phyloP scores from a whole-genome alignment of 108 stramenopile species.

The Stephanodiscus minutulus region DNA sequence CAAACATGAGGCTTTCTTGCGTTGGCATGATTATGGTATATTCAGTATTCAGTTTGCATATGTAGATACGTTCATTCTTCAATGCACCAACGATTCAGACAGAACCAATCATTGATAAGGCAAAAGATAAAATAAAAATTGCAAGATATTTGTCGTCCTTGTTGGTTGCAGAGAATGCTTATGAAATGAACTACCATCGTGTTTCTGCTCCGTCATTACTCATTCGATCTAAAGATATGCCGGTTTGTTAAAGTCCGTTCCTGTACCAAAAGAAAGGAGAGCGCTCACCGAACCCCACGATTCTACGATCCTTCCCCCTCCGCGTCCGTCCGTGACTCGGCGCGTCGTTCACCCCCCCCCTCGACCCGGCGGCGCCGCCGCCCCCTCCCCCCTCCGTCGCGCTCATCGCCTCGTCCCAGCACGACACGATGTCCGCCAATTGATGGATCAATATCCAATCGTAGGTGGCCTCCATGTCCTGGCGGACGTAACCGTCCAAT shows the following conservation, averaged over 20 bases:
- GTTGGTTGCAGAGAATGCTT: no score
- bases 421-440: slow-evolving; percentile 48
- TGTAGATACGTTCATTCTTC: no score
- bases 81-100: no score
- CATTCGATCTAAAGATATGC: no score
- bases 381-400: slow-evolving; percentile 27
- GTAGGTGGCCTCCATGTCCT: slow-evolving; percentile 59
- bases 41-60: no score
- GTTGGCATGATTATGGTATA: no score
- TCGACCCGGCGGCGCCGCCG: slow-evolving; percentile 7
- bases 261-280: slow-evolving; percentile 48
- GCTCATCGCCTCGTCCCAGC: slow-evolving; percentile 55
- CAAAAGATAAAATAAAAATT: no score
- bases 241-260: slow-evolving; percentile 21
- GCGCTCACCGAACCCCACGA: slow-evolving; percentile 39
- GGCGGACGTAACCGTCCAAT: slow-evolving; percentile 47
- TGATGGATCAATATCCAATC: slow-evolving; percentile 80
- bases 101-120: no score
- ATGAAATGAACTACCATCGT: no score
- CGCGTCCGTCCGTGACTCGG: slow-evolving; percentile 22
- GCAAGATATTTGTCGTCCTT: no score
- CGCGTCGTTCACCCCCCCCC: neutral
- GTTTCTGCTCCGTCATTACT: no score
- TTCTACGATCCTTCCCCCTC: slow-evolving; percentile 44
- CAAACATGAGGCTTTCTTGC: no score